Evolutionary conservation across 352 stramenopile species (phyloP), one percentile per base, ranked within the genome.

Genomic region (Globisporangium ultimum): DNA sequence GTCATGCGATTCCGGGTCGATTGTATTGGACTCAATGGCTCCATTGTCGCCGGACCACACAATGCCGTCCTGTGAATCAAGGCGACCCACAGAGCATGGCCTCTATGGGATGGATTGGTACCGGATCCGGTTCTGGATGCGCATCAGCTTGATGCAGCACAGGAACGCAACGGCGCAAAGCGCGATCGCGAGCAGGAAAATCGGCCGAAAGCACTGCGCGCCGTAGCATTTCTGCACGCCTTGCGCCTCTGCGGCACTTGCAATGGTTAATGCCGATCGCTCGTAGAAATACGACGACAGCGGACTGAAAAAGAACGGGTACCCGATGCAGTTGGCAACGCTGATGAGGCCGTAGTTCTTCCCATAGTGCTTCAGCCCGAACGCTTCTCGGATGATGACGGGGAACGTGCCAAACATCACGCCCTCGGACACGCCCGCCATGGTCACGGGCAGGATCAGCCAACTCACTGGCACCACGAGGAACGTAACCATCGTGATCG

Each of bases 321-420:
- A 95, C 9, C 85, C 85, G 45, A 93, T 77, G 55, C 76, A 88
- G 67, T 93, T 95, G 48, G 85, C 85, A 21, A 92, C 59, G 34
- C 81, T 91, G 51, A 95, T 62, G 47, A 92, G 72, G 7, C 85
- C 85, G 55, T 89, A 95, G 62, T 95, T 95, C 59, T 93, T 93
- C 48, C 85, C 85, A 67, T 88, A 92, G 64, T 95, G 80, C 41
- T 68, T 68, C 20, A 87, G 45, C 14, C 85, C 85, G 56, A 93
- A 95, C 40, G 85, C 72, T 47, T 95, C 85, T 34, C 85, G 85
- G 50, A 90, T 78, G 46, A 95, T 78, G 22, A 95, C 83, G 2
- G 85, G 82, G 54, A 89, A 95, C 48, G 75, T 81, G 53, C 73
- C 80, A 42, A 92, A 95, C 78, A 95, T 91, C 41, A 88, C 74